A percentile compares a stretch with the other conserved stretches of the same genome.
These are phyloP conservation scores for Cucurbita moschata DNA, from an alignment of 306 rosid genomes.

Conservation along the genomic window DNA sequence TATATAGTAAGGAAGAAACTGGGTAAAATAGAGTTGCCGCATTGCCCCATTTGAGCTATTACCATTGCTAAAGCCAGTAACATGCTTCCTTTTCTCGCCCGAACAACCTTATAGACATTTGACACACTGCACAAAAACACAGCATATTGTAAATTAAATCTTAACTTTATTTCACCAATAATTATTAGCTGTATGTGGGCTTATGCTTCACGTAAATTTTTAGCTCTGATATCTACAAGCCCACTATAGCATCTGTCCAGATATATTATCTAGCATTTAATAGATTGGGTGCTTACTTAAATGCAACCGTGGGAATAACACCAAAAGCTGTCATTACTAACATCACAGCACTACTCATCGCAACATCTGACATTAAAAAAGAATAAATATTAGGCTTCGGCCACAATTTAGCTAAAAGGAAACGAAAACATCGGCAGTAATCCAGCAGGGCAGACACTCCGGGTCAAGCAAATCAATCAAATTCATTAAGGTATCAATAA, in stretches of 20 bases:
- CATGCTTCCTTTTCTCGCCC: conserved; percentile 62
- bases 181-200: not conserved
- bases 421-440: not conserved
- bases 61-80: conserved; percentile 85
- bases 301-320: conserved; percentile 58
- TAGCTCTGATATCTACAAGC: not conserved
- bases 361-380: conserved; percentile 35
- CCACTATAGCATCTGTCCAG: not conserved
- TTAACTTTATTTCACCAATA: not conserved
- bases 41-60: conserved; percentile 4
- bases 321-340: conserved; percentile 56
- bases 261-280: not conserved
- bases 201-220: not conserved
- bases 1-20: not conserved
- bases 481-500: not conserved
- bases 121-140: conserved; percentile 43
- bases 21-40: not conserved
- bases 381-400: not conserved
- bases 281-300: conserved; percentile 45
- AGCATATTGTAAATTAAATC: conserved; percentile 1
- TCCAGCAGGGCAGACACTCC: not conserved
- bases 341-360: conserved; percentile 33
- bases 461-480: not conserved
- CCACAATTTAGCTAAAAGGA: not conserved
- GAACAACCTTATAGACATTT: conserved; percentile 72